phyloP scores from a whole-genome alignment of 83 land plant genomes.

The Picea abies region DNA sequence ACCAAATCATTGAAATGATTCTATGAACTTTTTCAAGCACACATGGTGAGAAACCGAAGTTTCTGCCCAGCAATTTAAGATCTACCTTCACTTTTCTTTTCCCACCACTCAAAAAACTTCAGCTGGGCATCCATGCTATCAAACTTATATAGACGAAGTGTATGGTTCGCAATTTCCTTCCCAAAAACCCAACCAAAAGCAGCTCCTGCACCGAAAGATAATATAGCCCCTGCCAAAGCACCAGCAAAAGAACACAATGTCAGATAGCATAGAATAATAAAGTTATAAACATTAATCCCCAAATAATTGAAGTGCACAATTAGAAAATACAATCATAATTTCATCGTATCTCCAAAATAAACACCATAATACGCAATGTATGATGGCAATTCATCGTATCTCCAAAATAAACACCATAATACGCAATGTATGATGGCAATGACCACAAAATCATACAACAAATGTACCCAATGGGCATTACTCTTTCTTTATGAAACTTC shows the following conservation, averaged over 20 bases:
- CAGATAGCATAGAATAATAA: neutral
- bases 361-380: no score
- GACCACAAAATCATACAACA: slow-evolving; percentile 2
- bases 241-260: neutral
- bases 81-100: slow-evolving; percentile 33
- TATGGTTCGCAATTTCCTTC: slow-evolving; percentile 67
- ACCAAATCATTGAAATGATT: no score
- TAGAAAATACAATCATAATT: no score
- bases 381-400: neutral
- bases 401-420: no score
- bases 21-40: no score
- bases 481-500: slow-evolving; percentile 2
- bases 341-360: neutral
- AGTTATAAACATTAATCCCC: neutral
- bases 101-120: slow-evolving; percentile 83
- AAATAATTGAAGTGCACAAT: neutral
- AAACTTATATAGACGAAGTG: slow-evolving; percentile 65
- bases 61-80: neutral
- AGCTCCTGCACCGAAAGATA: slow-evolving; percentile 72
- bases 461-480: neutral
- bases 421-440: neutral
- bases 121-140: slow-evolving; percentile 65
- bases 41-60: no score
- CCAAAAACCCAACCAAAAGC: slow-evolving; percentile 63
- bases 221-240: slow-evolving; percentile 49